Conservation (phyloP, 2,329 filamentous ascomycete species). For the Hypoxylon sp. region DNA sequence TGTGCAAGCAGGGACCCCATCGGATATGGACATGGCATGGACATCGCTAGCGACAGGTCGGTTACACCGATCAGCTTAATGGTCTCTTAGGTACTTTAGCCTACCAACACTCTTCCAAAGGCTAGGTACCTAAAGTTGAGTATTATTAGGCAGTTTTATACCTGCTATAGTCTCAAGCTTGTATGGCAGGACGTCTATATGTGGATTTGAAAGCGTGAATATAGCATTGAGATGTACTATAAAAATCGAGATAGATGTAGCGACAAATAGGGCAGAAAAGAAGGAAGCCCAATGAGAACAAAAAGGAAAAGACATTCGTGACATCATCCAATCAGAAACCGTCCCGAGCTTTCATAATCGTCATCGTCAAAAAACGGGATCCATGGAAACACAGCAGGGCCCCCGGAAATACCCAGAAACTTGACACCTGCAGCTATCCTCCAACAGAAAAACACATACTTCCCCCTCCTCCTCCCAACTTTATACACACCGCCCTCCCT, state of each 20-base stretch:
- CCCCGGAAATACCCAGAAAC: slow-evolving; percentile 26
- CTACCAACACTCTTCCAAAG: neutral
- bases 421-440: slow-evolving; percentile 18
- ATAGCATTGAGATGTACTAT: slow-evolving; percentile 7
- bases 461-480: slow-evolving; percentile 8
- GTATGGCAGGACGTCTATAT: neutral
- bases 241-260: slow-evolving; percentile 14
- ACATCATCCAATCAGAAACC: slow-evolving; percentile 41
- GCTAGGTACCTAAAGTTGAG: neutral
- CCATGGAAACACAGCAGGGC: neutral
- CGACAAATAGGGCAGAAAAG: neutral
- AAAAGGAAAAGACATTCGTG: slow-evolving; percentile 24
- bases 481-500: slow-evolving; percentile 34
- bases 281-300: slow-evolving; percentile 16
- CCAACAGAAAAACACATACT: no score
- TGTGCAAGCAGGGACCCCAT: slow-evolving; percentile 5
- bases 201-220: slow-evolving; percentile 4
- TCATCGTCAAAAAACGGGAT: slow-evolving; percentile 31
- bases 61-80: slow-evolving; percentile 9
- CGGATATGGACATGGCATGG: neutral
- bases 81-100: neutral
- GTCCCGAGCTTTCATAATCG: slow-evolving; percentile 36
- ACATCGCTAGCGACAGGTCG: neutral
- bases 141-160: neutral
- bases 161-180: no score